Evolutionary conservation across 2,329 filamentous ascomycete genomes (phyloP).

Genomic region (Amylocarpus encephaloides): DNA sequence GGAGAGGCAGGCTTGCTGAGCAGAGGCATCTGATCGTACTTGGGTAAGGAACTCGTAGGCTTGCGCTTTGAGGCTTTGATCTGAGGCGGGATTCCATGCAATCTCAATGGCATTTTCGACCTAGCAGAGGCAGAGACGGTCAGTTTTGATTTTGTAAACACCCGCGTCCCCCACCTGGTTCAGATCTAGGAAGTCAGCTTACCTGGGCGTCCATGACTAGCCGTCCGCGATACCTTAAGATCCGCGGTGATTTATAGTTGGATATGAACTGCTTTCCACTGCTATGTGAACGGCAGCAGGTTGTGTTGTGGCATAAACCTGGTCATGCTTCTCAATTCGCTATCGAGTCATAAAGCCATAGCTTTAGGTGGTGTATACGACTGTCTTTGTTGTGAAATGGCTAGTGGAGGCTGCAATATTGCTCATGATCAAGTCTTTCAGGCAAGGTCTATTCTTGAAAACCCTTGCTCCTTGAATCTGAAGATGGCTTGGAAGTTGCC

Average conservation of each 20-base stretch:
- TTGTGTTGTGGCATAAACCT: conserved; percentile 19
- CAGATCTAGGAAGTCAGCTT: conserved; percentile 10
- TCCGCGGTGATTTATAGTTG: not conserved
- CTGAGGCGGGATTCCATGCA: conserved; percentile 74
- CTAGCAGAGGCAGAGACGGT: conserved; percentile 43
- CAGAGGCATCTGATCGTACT: conserved; percentile 72
- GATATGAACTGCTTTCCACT: conserved; percentile 9
- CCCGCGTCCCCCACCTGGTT: not conserved
- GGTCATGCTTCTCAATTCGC: conserved; percentile 24
- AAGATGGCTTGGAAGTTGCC: not conserved
- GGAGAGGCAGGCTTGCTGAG: conserved; percentile 82
- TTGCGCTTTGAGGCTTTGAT: conserved; percentile 69
- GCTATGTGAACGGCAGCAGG: conserved; percentile 21
- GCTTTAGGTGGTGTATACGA: conserved; percentile 4
- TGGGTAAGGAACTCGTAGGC: conserved; percentile 76
- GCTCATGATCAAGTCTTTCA: not conserved
- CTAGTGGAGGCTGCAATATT: not conserved
- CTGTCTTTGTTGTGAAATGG: not conserved
- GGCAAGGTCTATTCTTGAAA: not conserved
- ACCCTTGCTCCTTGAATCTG: not conserved
- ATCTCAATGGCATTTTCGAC: conserved; percentile 95
- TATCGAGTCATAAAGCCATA: conserved; percentile 26
- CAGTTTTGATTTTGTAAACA: not conserved
- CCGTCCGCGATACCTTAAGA: conserved; percentile 9
- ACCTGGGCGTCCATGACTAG: conserved; percentile 30